Evolutionary conservation across 257 asterid species (phyloP), one percentile per base, ranked within the genome.

Genomic region (Scutellaria baicalensis): DNA sequence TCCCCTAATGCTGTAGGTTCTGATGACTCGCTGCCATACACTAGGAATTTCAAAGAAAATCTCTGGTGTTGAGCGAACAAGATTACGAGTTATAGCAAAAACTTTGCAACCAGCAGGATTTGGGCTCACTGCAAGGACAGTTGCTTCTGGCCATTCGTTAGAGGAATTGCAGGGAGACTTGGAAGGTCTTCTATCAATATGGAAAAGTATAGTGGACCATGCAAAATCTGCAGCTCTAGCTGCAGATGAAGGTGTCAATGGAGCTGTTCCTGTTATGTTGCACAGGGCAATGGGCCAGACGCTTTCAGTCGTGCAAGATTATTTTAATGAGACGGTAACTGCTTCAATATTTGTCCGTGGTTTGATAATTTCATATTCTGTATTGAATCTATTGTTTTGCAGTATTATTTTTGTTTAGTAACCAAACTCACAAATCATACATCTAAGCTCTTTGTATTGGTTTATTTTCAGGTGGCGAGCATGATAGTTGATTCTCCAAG

Each of bases 171-270:
- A 85, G 82, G 86, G 85, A 82, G 97, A 94, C 78, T 83, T 94
- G 82, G 96, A 91, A 73, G 87, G 92, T 54, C 86, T 91, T 57
- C 83, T 89, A 70, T 82, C 83, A 63, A 94, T 93, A 20, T 94
- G 97, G 99, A 91, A 89, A 81, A 78, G 82, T 74, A 88, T 89
- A 66, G 77, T 78, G 74, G 99, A 89, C 74, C 89, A 94, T 79
- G 99, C 97, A 62, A 89, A 81, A 76, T 91, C 96, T 71, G 91
- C 97, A 11, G 91, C 97, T 75, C 99, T 94, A 79, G 99, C 97
- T 74, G 96, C 97, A 49, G 93, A 91, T 69, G 99, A 91, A 89
- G 97, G 97, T 49, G 84, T 94, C 74, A 89, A 89, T 59, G 99
- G 96, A 77, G 96, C 99, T 75, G 79, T 89, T 78, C 99, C 99